phyloP scores from a whole-genome alignment of 176 grass and related monocot genomes.

The Avena insularis region DNA sequence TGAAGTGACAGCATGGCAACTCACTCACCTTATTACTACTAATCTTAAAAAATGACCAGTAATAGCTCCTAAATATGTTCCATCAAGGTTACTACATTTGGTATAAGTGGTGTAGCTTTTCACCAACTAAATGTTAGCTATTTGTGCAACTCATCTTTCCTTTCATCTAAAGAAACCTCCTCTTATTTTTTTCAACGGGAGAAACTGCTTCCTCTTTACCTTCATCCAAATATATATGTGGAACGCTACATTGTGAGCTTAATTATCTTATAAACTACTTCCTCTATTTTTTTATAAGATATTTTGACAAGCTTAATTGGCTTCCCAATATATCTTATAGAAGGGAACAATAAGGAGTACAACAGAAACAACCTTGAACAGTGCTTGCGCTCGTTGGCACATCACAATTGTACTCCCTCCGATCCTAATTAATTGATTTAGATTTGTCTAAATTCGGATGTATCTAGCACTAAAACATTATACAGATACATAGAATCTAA shows the following conservation, averaged over 20 bases:
- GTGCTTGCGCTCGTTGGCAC: too few species aligned
- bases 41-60: neutral
- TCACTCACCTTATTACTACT: conserved; percentile 29
- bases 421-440: too few species aligned
- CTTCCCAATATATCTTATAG: too few species aligned
- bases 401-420: neutral
- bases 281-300: too few species aligned
- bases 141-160: neutral
- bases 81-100: conserved; percentile 44
- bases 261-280: neutral
- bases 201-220: neutral
- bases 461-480: too few species aligned
- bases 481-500: too few species aligned
- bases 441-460: too few species aligned
- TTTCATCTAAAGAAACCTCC: neutral
- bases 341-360: too few species aligned
- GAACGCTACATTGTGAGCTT: neutral
- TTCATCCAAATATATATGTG: neutral
- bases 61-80: conserved; percentile 23
- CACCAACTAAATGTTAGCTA: conserved; percentile 23
- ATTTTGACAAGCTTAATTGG: too few species aligned
- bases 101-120: conserved; percentile 43
- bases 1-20: conserved; percentile 58
- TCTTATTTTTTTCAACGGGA: neutral
- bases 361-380: too few species aligned